phyloP scores from a whole-genome alignment of 495 filamentous ascomycete species.

The Lentithecium fluviatile region DNA sequence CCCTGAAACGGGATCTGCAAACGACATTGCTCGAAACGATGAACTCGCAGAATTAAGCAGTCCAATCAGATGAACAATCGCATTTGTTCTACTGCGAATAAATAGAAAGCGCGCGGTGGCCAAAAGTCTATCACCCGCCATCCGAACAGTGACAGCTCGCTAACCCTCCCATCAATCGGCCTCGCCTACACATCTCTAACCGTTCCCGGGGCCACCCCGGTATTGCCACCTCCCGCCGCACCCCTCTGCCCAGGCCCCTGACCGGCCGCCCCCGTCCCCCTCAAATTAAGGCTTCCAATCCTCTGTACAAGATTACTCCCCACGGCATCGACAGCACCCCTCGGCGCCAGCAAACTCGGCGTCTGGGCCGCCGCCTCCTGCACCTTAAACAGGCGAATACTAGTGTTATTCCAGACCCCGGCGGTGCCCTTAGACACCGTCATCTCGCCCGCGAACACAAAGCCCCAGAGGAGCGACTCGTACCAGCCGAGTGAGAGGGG shows the following conservation, averaged over 20 bases:
- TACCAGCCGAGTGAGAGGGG: slow-evolving; percentile 93
- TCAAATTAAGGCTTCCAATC: slow-evolving; percentile 72
- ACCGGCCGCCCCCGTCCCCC: slow-evolving; percentile 39
- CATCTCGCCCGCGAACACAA: slow-evolving; percentile 89
- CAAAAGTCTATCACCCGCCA: too few relatives aligned
- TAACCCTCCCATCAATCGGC: background rate
- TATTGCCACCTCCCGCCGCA: slow-evolving; percentile 15
- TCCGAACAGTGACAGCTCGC: too few relatives aligned
- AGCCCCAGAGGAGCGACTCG: slow-evolving; percentile 91
- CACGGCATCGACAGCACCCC: slow-evolving; percentile 93
- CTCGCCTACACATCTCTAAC: slow-evolving; percentile 34
- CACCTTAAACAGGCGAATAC: slow-evolving; percentile 83
- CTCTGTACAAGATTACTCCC: slow-evolving; percentile 86
- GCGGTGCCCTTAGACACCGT: slow-evolving; percentile 81
- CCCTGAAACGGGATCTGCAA: too few relatives aligned
- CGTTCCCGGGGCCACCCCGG: slow-evolving; percentile 15
- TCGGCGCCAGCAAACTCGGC: slow-evolving; percentile 75
- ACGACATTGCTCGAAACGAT: too few relatives aligned
- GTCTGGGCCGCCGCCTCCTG: slow-evolving; percentile 79
- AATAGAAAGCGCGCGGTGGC: too few relatives aligned
- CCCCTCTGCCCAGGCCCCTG: slow-evolving; percentile 7
- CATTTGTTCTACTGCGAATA: too few relatives aligned
- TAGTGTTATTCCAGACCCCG: slow-evolving; percentile 94
- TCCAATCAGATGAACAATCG: too few relatives aligned
- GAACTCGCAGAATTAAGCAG: too few relatives aligned